Evolutionary conservation across 192 early-diverging fungal genomes (phyloP).

Genomic region (Rhizophagus prolifer): DNA sequence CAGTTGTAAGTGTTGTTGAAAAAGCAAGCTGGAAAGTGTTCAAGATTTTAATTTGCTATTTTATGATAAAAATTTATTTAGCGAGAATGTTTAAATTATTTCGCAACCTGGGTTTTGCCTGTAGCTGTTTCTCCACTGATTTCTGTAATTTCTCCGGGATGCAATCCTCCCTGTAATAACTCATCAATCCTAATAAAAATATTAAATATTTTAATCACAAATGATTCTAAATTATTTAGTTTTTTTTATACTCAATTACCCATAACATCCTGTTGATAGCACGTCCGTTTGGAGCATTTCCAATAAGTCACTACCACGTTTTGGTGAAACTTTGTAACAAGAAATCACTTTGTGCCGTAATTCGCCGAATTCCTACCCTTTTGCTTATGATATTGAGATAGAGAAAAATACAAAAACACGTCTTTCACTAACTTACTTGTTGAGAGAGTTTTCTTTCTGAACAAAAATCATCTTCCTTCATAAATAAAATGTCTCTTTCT

Average conservation of each 20-base stretch:
- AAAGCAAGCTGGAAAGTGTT: not conserved
- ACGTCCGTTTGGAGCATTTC: not conserved
- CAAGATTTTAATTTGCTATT: not conserved
- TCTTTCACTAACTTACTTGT: not conserved
- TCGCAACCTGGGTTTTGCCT: conserved; percentile 27
- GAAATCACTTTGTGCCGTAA: not conserved
- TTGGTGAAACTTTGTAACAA: not conserved
- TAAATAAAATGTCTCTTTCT: not conserved
- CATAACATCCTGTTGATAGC: conserved; percentile 7
- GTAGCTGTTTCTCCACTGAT: conserved; percentile 18
- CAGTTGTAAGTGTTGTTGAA: not conserved
- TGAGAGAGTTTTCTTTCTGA: not conserved
- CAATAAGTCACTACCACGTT: not conserved
- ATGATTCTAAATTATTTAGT: too few relatives aligned
- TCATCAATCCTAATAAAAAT: conserved; percentile 15
- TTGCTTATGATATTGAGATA: not conserved
- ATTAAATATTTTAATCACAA: not conserved
- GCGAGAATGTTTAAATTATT: not conserved
- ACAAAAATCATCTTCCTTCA: not conserved
- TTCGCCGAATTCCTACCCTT: not conserved
- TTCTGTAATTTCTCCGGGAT: conserved; percentile 25
- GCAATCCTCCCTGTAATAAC: conserved; percentile 22
- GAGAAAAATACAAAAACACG: not conserved
- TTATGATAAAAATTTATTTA: too few relatives aligned
- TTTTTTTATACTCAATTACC: not conserved